phyloP scores from a whole-genome alignment of 305 asterid genomes.

The Plantago lanceolata region DNA sequence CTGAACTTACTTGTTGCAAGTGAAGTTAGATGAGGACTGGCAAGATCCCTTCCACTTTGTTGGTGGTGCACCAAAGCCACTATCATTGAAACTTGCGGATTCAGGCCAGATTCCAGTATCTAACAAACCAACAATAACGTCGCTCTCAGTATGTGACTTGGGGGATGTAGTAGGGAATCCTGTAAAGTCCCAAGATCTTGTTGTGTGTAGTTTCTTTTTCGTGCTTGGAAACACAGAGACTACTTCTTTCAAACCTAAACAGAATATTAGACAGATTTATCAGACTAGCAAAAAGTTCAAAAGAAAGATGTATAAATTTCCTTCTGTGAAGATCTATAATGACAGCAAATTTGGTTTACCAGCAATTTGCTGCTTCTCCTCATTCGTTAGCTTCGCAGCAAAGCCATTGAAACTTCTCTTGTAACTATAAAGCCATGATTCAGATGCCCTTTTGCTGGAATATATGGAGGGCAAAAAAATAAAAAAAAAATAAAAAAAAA shows the following conservation, averaged over 20 bases:
- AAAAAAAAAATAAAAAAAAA: not conserved
- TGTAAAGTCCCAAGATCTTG: conserved; percentile 75
- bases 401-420: conserved; percentile 69
- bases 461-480: no score
- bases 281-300: not conserved
- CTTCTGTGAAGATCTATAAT: not conserved
- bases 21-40: conserved; percentile 54
- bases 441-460: conserved; percentile 40
- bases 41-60: conserved; percentile 65
- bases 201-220: conserved; percentile 53
- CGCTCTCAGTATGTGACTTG: conserved; percentile 44
- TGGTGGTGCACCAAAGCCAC: conserved; percentile 45
- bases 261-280: not conserved
- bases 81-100: conserved; percentile 48
- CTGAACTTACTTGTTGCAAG: conserved; percentile 57
- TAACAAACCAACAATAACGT: conserved; percentile 53
- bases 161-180: conserved; percentile 42
- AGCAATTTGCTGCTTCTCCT: conserved; percentile 44
- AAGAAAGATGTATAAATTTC: no score
- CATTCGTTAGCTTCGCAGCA: conserved; percentile 46
- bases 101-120: conserved; percentile 88
- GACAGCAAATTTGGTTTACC: conserved; percentile 26
- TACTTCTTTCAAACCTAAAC: conserved; percentile 51
- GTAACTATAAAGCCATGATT: conserved; percentile 54
- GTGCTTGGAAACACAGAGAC: conserved; percentile 62